Percentiles rank a stretch among this genome's conserved stretches.
phyloP scores from a whole-genome alignment of 2,329 filamentous ascomycete genomes.

The Pestalotiopsis sp. region DNA sequence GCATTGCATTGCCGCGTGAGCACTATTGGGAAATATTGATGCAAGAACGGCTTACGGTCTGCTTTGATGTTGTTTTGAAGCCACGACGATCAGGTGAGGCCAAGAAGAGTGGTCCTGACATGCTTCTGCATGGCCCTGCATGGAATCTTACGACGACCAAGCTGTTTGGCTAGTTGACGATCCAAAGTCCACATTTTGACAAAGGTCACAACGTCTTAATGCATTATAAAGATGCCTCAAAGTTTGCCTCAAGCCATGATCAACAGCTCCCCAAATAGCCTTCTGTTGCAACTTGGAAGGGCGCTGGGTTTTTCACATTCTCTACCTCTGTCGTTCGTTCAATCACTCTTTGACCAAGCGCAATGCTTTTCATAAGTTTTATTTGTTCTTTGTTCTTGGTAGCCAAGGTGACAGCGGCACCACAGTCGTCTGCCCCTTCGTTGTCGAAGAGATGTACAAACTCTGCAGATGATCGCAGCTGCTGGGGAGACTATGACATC shows the following conservation, averaged over 20 bases:
- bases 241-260: not conserved
- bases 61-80: not conserved
- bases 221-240: not conserved
- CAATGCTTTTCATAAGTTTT: not conserved
- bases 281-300: not conserved
- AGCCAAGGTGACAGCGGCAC: not conserved
- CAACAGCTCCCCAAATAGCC: not conserved
- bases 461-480: slow-evolving; percentile 14
- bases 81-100: not conserved
- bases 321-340: not conserved
- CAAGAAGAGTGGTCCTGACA: not conserved
- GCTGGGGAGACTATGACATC: slow-evolving; percentile 40
- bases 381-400: not conserved
- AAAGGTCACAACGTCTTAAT: not conserved
- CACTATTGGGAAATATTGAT: not conserved
- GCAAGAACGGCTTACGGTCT: not conserved
- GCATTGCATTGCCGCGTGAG: not conserved
- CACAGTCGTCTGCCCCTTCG: not conserved
- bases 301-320: not conserved
- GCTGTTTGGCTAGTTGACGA: not conserved
- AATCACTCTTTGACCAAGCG: not conserved
- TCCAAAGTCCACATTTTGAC: not conserved
- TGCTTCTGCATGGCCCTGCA: not conserved
- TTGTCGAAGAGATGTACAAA: not conserved
- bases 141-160: not conserved